These are phyloP conservation scores for Thalassiosira allenii DNA, from an alignment of 352 stramenopile species.

Conservation along the genomic window DNA sequence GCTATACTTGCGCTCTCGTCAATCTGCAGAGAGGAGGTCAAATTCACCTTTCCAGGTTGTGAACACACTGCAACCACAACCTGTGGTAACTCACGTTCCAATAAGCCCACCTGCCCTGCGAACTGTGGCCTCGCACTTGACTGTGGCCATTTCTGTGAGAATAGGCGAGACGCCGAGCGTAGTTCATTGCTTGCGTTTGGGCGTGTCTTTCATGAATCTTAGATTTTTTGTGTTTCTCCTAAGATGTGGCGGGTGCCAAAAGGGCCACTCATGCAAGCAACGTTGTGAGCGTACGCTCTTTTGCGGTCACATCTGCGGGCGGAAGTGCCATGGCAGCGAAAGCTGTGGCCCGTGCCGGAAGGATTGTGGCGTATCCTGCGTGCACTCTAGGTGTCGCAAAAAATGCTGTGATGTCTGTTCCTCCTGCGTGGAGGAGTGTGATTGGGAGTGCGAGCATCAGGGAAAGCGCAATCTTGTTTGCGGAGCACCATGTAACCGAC, in stretches of 20 bases:
- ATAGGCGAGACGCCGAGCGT: constrained; percentile 12
- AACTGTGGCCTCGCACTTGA: constrained; percentile 65
- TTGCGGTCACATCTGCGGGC: constrained; percentile 84
- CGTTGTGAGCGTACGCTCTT: constrained; percentile 83
- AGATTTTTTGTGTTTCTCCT: neutral
- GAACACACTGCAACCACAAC: constrained; percentile 48
- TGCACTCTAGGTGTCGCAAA: constrained; percentile 83
- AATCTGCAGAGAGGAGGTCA: constrained; percentile 44
- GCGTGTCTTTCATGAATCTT: constrained; percentile 31
- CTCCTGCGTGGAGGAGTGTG: constrained; percentile 86
- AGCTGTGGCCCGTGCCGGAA: constrained; percentile 81
- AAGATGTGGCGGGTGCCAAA: constrained; percentile 71
- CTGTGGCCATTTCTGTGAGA: constrained; percentile 57
- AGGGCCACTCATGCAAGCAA: constrained; percentile 74
- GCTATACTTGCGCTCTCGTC: constrained; percentile 28
- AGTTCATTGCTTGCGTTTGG: neutral
- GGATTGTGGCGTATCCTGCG: constrained; percentile 79
- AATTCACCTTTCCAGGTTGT: constrained; percentile 47
- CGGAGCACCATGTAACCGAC: constrained; percentile 74
- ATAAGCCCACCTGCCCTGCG: constrained; percentile 72
- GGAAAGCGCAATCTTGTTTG: constrained; percentile 81
- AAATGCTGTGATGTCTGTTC: constrained; percentile 69
- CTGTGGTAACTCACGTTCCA: constrained; percentile 54
- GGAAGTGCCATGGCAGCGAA: constrained; percentile 77
- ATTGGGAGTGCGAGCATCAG: constrained; percentile 85